phyloP scores from a whole-genome alignment of 208 protist species.

The Leishmania gerbilli region DNA sequence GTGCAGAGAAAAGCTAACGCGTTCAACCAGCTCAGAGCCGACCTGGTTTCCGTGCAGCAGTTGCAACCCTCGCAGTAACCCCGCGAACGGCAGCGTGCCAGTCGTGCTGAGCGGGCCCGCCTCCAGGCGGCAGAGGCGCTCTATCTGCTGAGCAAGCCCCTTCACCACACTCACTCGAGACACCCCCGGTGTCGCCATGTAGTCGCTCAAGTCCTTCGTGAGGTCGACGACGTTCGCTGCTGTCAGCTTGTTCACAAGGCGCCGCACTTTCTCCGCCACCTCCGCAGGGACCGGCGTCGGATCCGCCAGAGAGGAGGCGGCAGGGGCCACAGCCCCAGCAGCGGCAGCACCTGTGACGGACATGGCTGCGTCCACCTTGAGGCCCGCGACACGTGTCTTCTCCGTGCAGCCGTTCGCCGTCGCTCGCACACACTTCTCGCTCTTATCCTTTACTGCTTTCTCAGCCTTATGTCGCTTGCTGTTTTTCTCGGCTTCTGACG shows the following conservation, averaged over 20 bases:
- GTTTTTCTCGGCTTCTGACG: constrained; percentile 10
- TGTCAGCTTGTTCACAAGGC: constrained; percentile 80
- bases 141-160: constrained; percentile 54
- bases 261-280: constrained; percentile 46
- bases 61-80: constrained; percentile 75
- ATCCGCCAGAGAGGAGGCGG: constrained; percentile 6
- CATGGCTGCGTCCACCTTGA: not conserved
- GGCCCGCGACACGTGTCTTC: not conserved
- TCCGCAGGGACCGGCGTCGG: constrained; percentile 20
- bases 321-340: not conserved
- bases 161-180: constrained; percentile 60
- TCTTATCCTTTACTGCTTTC: not conserved
- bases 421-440: not conserved
- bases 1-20: constrained; percentile 46
- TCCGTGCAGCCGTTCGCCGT: not conserved
- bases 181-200: constrained; percentile 36
- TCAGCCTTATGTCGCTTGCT: constrained; percentile 15
- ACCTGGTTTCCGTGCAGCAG: constrained; percentile 71
- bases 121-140: constrained; percentile 59
- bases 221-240: constrained; percentile 74
- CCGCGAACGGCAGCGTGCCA: constrained; percentile 71
- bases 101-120: constrained; percentile 56
- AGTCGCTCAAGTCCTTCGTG: constrained; percentile 60
- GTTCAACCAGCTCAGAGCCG: constrained; percentile 71
- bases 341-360: not conserved